phyloP scores from a whole-genome alignment of 306 rosid genomes.

The Vigna radiata region DNA sequence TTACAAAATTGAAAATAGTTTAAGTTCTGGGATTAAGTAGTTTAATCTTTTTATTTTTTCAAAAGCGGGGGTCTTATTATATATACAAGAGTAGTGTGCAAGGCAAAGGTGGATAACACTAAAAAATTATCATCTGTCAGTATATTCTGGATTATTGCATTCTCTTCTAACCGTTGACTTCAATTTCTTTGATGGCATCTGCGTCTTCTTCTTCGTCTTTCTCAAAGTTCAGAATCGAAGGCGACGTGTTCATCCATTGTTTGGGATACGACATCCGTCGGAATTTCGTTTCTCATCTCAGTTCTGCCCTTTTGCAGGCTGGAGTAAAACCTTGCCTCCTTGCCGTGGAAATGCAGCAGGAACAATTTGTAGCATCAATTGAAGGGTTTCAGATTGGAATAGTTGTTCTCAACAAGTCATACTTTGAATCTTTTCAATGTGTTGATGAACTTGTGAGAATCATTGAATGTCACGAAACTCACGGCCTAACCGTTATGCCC shows the following conservation, averaged over 20 bases:
- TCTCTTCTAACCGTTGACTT: background rate
- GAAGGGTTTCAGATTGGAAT: constrained; percentile 5
- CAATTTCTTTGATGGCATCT: background rate
- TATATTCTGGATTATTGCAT: background rate
- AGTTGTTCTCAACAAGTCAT: background rate
- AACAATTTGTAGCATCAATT: too few relatives aligned
- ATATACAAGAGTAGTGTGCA: too few relatives aligned
- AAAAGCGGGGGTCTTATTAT: too few relatives aligned
- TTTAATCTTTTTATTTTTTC: too few relatives aligned
- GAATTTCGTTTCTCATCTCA: background rate
- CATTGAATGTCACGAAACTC: background rate
- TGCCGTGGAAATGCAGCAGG: too few relatives aligned
- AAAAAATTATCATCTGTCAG: too few relatives aligned
- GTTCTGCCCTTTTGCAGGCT: background rate
- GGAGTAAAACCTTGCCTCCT: background rate
- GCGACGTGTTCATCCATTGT: constrained; percentile 30
- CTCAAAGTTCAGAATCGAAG: too few relatives aligned
- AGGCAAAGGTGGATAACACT: too few relatives aligned
- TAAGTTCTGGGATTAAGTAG: too few relatives aligned
- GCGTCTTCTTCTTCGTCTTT: background rate
- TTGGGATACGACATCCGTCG: background rate
- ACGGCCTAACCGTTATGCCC: background rate
- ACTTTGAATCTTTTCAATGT: background rate
- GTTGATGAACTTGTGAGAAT: constrained; percentile 8
- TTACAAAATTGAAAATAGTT: too few relatives aligned